Evolutionary conservation across 139 green algal species (phyloP), one percentile per base, ranked within the genome.

Genomic region (Chlamydomonas applanata): DNA sequence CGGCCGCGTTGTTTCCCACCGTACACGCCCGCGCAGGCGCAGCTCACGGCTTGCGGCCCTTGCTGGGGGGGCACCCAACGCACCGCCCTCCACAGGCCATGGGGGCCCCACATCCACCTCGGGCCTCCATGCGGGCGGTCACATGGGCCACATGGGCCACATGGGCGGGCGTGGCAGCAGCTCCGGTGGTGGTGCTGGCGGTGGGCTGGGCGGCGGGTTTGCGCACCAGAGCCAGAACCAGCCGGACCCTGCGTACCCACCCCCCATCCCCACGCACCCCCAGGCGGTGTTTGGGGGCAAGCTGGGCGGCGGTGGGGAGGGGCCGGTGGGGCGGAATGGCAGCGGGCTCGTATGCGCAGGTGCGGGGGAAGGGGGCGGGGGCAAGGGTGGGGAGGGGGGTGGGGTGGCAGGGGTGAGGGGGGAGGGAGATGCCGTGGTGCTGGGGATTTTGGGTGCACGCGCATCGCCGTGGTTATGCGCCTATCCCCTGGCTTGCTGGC

Each of bases 241-340:
- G 64, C 69, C 76, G 2, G 72, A 79, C 62, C 73, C 72, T 1
- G 54, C 54, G 17, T 53, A 66, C 49, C 78, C 78, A 1, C 78
- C 78, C 11, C 54, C 34, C 13, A 27, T 61, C 3, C 72, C 75
- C 3, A 4, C 79, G 35, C 60, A 73, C 33, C 24, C 35, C 11
- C 68, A 72, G 69, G 52, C 77, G 46, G 45, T 69, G 30, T 57
- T 71, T 7, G 78, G 79, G 32, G 65, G 59, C 9, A 83, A 83
- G 78, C 66, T 83, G 57, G 57, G 73, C 4, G 54, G 30, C 33
- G 20, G 9, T 19, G 70, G 29, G 5, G 30, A 30, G 54, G 34
- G 64, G 19, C 22, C 22, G 5, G 64, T 49, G 40, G 40, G 40
- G 7, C 40, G 40, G 7, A 11, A 11, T 7, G 40, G 7, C 7